These are phyloP conservation scores for Hevea brasiliensis DNA, from an alignment of 345 rosid species.

Conservation along the genomic window DNA sequence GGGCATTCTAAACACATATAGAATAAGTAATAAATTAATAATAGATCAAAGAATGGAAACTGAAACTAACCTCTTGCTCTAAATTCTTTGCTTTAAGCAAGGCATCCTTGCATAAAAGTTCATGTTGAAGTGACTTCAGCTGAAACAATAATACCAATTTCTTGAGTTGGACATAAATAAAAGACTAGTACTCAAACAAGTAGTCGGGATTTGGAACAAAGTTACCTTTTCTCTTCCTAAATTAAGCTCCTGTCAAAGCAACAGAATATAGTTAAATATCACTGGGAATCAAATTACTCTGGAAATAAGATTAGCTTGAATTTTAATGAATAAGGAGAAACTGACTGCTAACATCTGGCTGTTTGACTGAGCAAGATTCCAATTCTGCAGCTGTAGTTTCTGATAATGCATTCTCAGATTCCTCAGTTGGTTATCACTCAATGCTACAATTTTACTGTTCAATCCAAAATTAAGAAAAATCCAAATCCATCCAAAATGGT, in stretches of 20 bases:
- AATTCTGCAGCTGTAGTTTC: constrained; percentile 56
- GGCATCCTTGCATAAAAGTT: constrained; percentile 54
- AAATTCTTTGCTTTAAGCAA: constrained; percentile 43
- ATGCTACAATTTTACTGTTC: constrained; percentile 53
- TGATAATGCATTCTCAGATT: constrained; percentile 43
- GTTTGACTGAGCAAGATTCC: constrained; percentile 62
- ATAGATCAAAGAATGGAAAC: neutral
- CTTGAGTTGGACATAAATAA: constrained; percentile 5
- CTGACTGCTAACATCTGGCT: constrained; percentile 59
- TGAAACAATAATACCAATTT: constrained; percentile 21
- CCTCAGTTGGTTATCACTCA: constrained; percentile 51
- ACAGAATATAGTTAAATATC: constrained; percentile 2
- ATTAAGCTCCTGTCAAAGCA: constrained; percentile 52
- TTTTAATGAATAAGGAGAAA: constrained; percentile 5
- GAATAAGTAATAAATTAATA: too few species aligned
- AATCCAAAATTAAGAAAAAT: constrained; percentile 33
- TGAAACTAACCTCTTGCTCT: constrained; percentile 29
- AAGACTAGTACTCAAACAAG: neutral
- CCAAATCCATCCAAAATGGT: neutral
- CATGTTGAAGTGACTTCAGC: constrained; percentile 57
- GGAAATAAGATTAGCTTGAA: constrained; percentile 4
- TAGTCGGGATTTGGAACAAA: neutral
- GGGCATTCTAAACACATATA: too few species aligned
- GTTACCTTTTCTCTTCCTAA: constrained; percentile 54
- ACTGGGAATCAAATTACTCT: neutral